Conservation (phyloP, 768 basidiomycete genomes). For the Inosperma sp. region DNA sequence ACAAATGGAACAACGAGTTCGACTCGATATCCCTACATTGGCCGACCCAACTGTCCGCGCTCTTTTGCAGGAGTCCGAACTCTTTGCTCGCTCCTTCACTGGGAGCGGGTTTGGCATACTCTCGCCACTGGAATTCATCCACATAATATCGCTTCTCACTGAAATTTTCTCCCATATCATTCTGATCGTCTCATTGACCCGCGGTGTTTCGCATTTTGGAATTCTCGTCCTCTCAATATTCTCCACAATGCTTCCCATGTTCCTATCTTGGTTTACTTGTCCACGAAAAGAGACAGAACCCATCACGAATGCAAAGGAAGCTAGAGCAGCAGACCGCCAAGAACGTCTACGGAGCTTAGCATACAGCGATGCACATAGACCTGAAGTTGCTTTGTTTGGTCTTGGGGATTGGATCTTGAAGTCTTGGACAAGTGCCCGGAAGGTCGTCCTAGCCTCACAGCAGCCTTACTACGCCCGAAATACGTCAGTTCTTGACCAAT, state of each 20-base stretch:
- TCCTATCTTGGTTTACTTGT: slow-evolving; percentile 49
- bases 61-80: slow-evolving; percentile 80
- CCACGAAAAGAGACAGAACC: slow-evolving; percentile 39
- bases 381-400: slow-evolving; percentile 78
- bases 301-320: slow-evolving; percentile 50
- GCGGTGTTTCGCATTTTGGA: slow-evolving; percentile 49
- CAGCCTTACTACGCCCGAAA: slow-evolving; percentile 39
- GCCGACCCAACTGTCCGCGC: slow-evolving; percentile 69
- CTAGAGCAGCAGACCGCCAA: slow-evolving; percentile 61
- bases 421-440: slow-evolving; percentile 67
- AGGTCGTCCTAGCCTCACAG: slow-evolving; percentile 54
- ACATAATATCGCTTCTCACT: slow-evolving; percentile 63
- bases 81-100: slow-evolving; percentile 77
- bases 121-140: slow-evolving; percentile 76
- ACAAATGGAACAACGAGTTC: slow-evolving; percentile 72
- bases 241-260: slow-evolving; percentile 55
- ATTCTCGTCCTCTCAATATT: slow-evolving; percentile 57
- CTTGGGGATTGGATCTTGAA: slow-evolving; percentile 81
- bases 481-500: slow-evolving; percentile 48
- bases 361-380: slow-evolving; percentile 70
- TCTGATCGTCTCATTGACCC: slow-evolving; percentile 62
- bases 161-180: slow-evolving; percentile 71
- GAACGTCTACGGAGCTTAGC: slow-evolving; percentile 73
- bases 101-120: slow-evolving; percentile 75
- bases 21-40: slow-evolving; percentile 74